Percentiles rank a stretch among this genome's conserved stretches.
Conservation (phyloP, 345 rosid genomes). For the Adansonia digitata region DNA sequence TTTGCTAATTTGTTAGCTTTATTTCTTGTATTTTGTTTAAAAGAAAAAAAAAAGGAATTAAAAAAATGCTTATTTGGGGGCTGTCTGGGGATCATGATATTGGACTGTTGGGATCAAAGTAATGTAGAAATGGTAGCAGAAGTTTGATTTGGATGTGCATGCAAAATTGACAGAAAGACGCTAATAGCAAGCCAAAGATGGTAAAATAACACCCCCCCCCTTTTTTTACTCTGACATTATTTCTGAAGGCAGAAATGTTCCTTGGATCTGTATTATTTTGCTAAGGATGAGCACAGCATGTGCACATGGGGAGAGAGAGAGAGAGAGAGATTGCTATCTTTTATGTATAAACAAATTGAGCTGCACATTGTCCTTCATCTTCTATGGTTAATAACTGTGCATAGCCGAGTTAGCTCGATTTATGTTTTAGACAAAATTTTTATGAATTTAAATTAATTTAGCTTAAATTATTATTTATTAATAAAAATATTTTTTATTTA, state of each 20-base stretch:
- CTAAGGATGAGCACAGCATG: background rate
- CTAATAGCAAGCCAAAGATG: background rate
- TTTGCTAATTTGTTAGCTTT: too few species aligned
- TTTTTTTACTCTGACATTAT: background rate
- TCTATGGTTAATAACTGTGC: too few species aligned
- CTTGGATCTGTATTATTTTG: background rate
- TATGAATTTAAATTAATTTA: too few species aligned
- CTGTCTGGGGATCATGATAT: too few species aligned
- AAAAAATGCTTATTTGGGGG: too few species aligned
- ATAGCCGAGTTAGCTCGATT: too few species aligned
- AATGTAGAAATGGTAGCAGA: background rate
- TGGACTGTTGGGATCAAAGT: background rate
- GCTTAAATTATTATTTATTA: too few species aligned
- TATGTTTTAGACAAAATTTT: too few species aligned
- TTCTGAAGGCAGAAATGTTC: background rate
- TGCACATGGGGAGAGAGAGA: background rate
- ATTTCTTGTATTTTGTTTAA: too few species aligned
- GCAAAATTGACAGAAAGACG: background rate
- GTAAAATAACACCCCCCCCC: background rate
- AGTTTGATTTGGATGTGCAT: background rate
- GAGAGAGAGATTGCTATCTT: background rate
- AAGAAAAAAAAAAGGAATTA: too few species aligned
- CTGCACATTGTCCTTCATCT: background rate
- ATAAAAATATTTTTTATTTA: too few species aligned
- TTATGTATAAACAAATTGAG: background rate